phyloP scores from a whole-genome alignment of 2,329 filamentous ascomycete genomes.

The Leptographium radiaticola region DNA sequence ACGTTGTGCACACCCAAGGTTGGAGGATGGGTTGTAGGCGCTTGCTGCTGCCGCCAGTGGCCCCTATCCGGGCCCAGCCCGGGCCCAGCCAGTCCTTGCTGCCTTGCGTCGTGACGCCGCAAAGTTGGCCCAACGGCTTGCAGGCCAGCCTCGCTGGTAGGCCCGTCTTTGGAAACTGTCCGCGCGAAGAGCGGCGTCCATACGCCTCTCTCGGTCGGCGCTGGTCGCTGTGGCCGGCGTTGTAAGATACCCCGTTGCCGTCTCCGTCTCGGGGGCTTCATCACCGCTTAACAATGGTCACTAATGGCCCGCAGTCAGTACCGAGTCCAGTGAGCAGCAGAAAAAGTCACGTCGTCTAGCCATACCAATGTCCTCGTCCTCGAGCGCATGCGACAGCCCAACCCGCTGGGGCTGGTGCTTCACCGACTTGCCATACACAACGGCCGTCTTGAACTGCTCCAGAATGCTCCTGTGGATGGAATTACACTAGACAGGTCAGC shows the following conservation, averaged over 20 bases:
- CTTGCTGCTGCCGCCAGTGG: not conserved
- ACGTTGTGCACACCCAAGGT: not conserved
- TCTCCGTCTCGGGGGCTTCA: not conserved
- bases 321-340: not conserved
- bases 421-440: slow-evolving; percentile 95
- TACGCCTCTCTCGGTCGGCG: not conserved
- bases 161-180: too few species aligned
- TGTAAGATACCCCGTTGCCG: not conserved
- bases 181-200: too few species aligned
- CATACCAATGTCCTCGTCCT: slow-evolving; percentile 93
- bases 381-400: slow-evolving; percentile 78
- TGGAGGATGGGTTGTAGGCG: not conserved
- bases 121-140: too few species aligned
- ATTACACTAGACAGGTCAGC: slow-evolving; percentile 57
- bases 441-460: slow-evolving; percentile 87
- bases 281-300: slow-evolving; percentile 60
- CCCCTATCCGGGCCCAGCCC: not conserved
- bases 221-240: not conserved
- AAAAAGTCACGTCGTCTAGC: slow-evolving; percentile 10
- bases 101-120: too few species aligned
- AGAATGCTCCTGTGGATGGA: slow-evolving; percentile 92
- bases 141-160: too few species aligned
- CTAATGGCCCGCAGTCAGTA: slow-evolving; percentile 23
- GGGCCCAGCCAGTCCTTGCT: too few species aligned
- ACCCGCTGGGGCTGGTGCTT: slow-evolving; percentile 98